Conservation (phyloP, 2,329 filamentous ascomycete species). For the Teratosphaeriaceae sp. region DNA sequence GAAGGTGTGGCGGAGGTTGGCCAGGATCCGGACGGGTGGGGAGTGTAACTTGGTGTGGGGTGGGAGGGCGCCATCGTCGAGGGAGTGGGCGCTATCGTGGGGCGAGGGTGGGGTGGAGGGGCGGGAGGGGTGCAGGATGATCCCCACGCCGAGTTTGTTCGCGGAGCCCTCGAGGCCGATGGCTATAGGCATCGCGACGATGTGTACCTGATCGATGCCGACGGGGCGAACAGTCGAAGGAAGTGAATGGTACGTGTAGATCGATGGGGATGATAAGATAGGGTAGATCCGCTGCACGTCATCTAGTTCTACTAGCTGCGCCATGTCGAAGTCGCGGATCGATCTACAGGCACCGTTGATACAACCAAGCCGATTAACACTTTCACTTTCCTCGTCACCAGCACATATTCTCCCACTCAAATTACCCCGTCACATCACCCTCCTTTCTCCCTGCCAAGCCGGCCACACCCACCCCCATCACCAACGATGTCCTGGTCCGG, state of each 20-base stretch:
- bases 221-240: neutral
- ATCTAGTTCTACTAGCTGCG: too few relatives aligned
- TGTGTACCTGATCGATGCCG: neutral
- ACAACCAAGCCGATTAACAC: neutral
- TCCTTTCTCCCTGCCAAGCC: neutral
- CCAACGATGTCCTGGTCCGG: conserved; percentile 56
- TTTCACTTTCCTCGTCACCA: neutral
- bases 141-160: conserved; percentile 93
- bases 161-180: conserved; percentile 85
- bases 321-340: neutral
- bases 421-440: neutral
- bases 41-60: conserved; percentile 16
- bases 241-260: neutral
- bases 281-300: conserved; percentile 1
- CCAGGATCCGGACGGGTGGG: conserved; percentile 61
- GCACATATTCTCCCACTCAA: neutral
- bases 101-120: conserved; percentile 20
- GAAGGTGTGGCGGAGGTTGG: conserved; percentile 94
- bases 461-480: neutral
- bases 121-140: conserved; percentile 67
- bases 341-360: neutral
- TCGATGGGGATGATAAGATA: neutral
- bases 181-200: conserved; percentile 45
- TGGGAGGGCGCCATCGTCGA: conserved; percentile 20
- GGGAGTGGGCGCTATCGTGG: conserved; percentile 30